phyloP scores from a whole-genome alignment of 129 eudicot species.

The Sambucus nigra region DNA sequence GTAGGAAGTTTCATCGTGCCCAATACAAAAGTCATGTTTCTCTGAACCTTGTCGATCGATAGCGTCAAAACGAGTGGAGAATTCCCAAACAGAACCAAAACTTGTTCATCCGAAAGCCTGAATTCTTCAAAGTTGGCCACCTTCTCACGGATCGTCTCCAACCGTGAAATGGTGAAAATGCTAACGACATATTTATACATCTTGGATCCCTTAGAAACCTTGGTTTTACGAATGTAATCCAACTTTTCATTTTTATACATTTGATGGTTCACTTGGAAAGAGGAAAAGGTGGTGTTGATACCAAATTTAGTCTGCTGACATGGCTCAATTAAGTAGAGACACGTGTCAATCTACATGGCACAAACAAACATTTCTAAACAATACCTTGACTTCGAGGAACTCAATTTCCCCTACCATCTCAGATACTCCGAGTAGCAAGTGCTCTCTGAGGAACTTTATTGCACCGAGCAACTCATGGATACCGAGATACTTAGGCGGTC shows the following conservation, averaged over 20 bases:
- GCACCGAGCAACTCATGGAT: no score
- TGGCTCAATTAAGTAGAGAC: no score
- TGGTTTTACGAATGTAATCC: conserved; percentile 45
- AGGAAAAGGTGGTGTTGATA: no score
- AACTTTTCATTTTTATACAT: conserved; percentile 62
- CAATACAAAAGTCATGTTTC: conserved; percentile 69
- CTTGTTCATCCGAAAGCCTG: conserved; percentile 59
- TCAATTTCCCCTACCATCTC: no score
- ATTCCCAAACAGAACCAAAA: conserved; percentile 36
- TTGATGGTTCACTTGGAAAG: no score
- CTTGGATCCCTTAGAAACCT: conserved; percentile 38
- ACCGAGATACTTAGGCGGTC: no score
- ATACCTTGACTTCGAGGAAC: no score
- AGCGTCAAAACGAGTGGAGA: conserved; percentile 56
- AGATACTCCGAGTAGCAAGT: no score
- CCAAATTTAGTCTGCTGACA: no score
- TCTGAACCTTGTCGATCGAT: conserved; percentile 62
- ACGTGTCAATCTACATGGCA: no score
- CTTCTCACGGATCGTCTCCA: conserved; percentile 59
- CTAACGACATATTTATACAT: conserved; percentile 69
- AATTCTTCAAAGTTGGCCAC: conserved; percentile 54
- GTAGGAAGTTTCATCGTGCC: conserved; percentile 60
- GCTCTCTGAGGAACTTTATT: no score
- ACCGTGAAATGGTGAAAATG: conserved; percentile 50
- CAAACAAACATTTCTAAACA: no score